Percentiles rank a stretch among this genome's conserved stretches.
Evolutionary conservation across 192 early-diverging fungal genomes (phyloP).

Genomic region (Coemansia sp.): DNA sequence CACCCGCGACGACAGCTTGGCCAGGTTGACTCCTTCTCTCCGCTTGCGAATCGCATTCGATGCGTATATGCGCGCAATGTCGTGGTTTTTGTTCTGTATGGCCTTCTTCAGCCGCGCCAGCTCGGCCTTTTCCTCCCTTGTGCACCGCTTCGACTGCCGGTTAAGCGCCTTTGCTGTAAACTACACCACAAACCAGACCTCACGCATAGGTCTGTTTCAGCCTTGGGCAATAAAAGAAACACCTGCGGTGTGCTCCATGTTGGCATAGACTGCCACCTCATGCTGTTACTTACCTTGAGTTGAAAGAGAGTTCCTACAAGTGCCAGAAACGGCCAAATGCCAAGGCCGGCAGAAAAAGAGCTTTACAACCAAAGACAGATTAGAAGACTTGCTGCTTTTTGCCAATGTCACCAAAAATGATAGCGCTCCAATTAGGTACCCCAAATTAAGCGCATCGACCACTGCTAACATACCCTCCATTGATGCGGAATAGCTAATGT

Average conservation of each 20-base stretch:
- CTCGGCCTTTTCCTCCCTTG: slow-evolving; percentile 82
- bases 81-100: slow-evolving; percentile 89
- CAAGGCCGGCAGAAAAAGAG: background rate
- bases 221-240: background rate
- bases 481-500: background rate
- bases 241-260: too few relatives aligned
- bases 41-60: slow-evolving; percentile 97
- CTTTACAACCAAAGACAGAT: background rate
- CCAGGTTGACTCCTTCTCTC: slow-evolving; percentile 88
- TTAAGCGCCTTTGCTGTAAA: slow-evolving; percentile 90
- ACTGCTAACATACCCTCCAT: slow-evolving; percentile 35
- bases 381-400: background rate
- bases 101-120: slow-evolving; percentile 91
- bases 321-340: background rate
- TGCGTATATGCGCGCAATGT: slow-evolving; percentile 91
- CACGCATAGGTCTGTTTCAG: background rate
- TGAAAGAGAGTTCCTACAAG: slow-evolving; percentile 37
- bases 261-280: background rate
- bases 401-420: background rate
- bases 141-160: slow-evolving; percentile 79
- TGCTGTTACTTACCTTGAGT: slow-evolving; percentile 23
- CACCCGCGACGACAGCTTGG: slow-evolving; percentile 85
- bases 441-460: background rate
- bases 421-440: background rate
- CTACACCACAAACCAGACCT: slow-evolving; percentile 45